Base-by-base conservation (phyloP, 176 grass and related monocot species). In the Puya raimondii region DNA sequence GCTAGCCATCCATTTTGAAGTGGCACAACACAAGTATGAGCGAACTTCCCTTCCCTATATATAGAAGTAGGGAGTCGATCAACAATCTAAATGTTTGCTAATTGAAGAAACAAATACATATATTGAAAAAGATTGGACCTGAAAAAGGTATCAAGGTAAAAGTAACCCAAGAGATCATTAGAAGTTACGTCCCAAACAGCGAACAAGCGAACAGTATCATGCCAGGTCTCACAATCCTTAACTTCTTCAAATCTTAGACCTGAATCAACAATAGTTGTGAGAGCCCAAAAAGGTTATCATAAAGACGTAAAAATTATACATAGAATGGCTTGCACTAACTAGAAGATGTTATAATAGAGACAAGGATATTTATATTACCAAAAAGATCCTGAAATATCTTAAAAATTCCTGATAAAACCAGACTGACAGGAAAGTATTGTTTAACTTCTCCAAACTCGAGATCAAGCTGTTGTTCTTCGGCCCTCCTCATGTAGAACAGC, bases 331-430 rank as follows among this genome's bases (percentile, higher is more conserved):
- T 59, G 54, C 8, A 20, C 54, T 59, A 59, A 59, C 54, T 59
- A 15, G 20, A 59, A 20, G 15, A 20, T 74, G 63, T 14, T 68
- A 26, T 12, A 67, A 63, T 21, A 72, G 33, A 67, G 47, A 49
- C 23, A 72, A 33, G 65, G 76, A 64, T 50, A 74, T 68, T 21
- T 12, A 72, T 69, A 75, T 25, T 97, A 97, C 93, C 93, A 77
- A 97, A 97, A 48, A 97, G 74, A 92, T 97, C 88, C 80, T 97
- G 93, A 79, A 87, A 87, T 77, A 90, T 85, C 82, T 97, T 97
- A 48, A 97, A 47, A 73, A 97, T 92, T 89, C 93, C 93, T 67
- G 89, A 90, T 72, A 92, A 72, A 70, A 92, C 93, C 70, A 97
- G 73, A 64, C 70, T 81, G 76, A 92, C 79, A 83, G 93, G 93